Base-by-base conservation (phyloP, 306 rosid species). In the Phaseolus lunatus region DNA sequence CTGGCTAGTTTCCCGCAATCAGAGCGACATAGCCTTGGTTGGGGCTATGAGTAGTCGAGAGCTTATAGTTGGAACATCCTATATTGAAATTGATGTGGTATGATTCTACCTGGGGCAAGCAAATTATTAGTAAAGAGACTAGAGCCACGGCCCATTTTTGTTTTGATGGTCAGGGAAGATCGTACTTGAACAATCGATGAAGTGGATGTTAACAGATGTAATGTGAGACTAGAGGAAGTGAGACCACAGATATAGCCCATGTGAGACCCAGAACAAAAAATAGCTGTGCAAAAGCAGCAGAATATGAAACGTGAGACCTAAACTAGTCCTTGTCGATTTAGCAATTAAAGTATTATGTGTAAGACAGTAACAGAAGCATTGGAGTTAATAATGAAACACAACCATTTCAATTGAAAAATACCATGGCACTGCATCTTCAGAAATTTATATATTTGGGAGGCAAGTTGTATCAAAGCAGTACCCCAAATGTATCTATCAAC, bases 1-100 rank as follows among this genome's bases (percentile, higher is more conserved):
- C n/a, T n/a, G n/a, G n/a, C n/a, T n/a, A n/a, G n/a, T n/a, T n/a
- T n/a, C n/a, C n/a, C n/a, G n/a, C n/a, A n/a, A n/a, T n/a, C n/a
- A n/a, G n/a, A n/a, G n/a, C n/a, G n/a, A n/a, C n/a, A n/a, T n/a
- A n/a, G n/a, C n/a, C n/a, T n/a, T n/a, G n/a, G n/a, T n/a, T n/a
- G n/a, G n/a, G n/a, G n/a, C n/a, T n/a, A n/a, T n/a, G n/a, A n/a
- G n/a, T n/a, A n/a, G n/a, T n/a, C n/a, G n/a, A n/a, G n/a, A n/a
- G n/a, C n/a, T n/a, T n/a, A n/a, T n/a, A n/a, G n/a, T 37, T 16
- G 56, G 48, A 58, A 73, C 27, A 41, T 37, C 78, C 19, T 27
- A 29, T 27, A 61, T 27, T n/a, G 43, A 57, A 23, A 12, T 24
- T 23, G 64, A 57, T 14, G 35, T 11, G 18, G 35, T 24, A 57